phyloP scores from a whole-genome alignment of 257 asterid species.

The Scutellaria minor region DNA sequence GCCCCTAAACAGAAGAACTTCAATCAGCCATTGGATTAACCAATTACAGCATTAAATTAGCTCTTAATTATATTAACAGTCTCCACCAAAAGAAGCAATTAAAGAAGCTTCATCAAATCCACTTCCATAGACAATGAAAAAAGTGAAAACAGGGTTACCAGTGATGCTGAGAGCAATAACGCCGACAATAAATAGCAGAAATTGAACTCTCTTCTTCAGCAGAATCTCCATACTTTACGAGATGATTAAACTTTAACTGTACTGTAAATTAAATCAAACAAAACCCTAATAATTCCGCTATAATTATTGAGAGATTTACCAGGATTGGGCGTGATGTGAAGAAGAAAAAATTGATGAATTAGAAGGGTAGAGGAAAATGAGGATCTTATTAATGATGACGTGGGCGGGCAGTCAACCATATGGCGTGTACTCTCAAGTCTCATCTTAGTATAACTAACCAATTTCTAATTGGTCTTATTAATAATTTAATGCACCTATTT shows the following conservation, averaged over 20 bases:
- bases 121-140: background rate
- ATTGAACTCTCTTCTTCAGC: conserved; percentile 70
- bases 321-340: background rate
- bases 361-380: background rate
- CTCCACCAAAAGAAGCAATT: background rate
- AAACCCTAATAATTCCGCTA: background rate
- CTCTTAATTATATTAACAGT: background rate
- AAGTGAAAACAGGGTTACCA: conserved; percentile 48
- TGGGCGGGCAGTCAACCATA: background rate
- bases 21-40: conserved; percentile 8
- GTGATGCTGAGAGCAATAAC: conserved; percentile 67
- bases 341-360: background rate
- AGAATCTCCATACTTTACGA: conserved; percentile 44
- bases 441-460: background rate
- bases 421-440: background rate
- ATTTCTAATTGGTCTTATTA: background rate
- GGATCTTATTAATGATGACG: background rate
- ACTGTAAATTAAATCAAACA: background rate
- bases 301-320: background rate
- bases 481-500: too few relatives aligned
- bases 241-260: background rate
- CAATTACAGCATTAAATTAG: conserved; percentile 5
- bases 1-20: conserved; percentile 4
- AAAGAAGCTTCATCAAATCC: conserved; percentile 11
- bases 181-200: conserved; percentile 63